Percentiles rank a stretch among this genome's conserved stretches.
These are phyloP conservation scores for Kurtzmaniella natalensis DNA, from an alignment of 1,139 yeast genomes.

Conservation along the genomic window DNA sequence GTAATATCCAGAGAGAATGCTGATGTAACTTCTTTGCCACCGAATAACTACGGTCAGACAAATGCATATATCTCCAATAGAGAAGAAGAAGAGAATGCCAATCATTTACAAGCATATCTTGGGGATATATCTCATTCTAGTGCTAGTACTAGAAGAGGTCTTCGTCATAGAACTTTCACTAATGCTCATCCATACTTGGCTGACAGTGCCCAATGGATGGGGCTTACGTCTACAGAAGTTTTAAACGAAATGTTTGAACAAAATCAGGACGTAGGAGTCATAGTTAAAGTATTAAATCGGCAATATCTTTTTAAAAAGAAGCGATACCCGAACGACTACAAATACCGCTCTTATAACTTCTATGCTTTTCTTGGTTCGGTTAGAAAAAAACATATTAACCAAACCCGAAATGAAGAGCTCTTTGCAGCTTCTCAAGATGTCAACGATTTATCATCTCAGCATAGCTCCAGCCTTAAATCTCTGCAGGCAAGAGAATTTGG, in stretches of 20 bases:
- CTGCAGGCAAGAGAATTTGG: too few relatives aligned
- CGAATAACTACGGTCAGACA: too few relatives aligned
- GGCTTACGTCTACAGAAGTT: conserved; percentile 30
- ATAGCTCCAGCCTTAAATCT: too few relatives aligned
- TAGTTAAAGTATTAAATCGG: conserved; percentile 33
- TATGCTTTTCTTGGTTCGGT: conserved; percentile 29
- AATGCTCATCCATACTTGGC: conserved; percentile 46
- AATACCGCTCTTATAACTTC: conserved; percentile 36
- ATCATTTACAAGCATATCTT: conserved; percentile 8
- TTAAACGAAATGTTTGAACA: conserved; percentile 38
- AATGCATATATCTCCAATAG: too few relatives aligned
- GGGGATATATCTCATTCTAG: conserved; percentile 5
- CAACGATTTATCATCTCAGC: too few relatives aligned
- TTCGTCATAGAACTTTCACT: conserved; percentile 42
- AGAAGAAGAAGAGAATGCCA: conserved; percentile 8
- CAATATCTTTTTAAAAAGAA: conserved; percentile 29
- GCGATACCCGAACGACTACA: conserved; percentile 36
- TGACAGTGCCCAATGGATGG: conserved; percentile 46
- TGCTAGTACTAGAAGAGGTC: conserved; percentile 27
- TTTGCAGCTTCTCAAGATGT: conserved; percentile 1
- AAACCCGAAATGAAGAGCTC: conserved; percentile 11
- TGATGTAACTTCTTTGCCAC: too few relatives aligned
- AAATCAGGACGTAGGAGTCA: conserved; percentile 28
- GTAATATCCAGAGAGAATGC: too few relatives aligned
- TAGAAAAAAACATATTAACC: conserved; percentile 10